Evolutionary conservation across 352 stramenopile species (phyloP).

Genomic region (Pythium aphanidermatum): DNA sequence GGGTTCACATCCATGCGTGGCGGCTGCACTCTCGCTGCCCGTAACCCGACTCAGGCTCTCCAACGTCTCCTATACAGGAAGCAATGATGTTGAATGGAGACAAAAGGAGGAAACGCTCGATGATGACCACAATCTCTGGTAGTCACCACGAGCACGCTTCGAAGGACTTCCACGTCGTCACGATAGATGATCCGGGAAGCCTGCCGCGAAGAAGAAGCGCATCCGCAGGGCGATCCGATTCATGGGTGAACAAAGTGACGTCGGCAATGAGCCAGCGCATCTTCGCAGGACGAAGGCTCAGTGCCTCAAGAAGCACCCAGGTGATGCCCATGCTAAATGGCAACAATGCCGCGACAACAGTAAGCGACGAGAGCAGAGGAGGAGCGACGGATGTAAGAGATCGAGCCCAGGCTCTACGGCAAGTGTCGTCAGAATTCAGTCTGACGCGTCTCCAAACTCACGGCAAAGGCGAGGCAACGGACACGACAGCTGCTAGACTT

Average conservation of each 20-base stretch:
- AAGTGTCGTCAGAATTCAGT: constrained; percentile 26
- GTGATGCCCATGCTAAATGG: constrained; percentile 36
- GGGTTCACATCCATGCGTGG: too few relatives aligned
- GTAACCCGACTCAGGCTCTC: background rate
- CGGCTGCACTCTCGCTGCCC: background rate
- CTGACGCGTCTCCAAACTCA: constrained; percentile 1
- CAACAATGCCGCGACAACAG: background rate
- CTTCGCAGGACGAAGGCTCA: constrained; percentile 46
- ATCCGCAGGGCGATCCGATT: constrained; percentile 27
- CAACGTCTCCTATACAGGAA: background rate
- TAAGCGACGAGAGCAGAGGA: background rate
- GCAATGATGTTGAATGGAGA: constrained; percentile 26
- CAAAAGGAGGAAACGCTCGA: constrained; percentile 31
- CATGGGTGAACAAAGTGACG: constrained; percentile 67
- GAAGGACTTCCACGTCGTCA: constrained; percentile 35
- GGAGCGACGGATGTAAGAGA: background rate
- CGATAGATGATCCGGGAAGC: constrained; percentile 9
- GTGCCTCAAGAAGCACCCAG: constrained; percentile 48
- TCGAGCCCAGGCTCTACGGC: constrained; percentile 13
- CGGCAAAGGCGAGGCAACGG: background rate
- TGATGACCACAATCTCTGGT: constrained; percentile 5
- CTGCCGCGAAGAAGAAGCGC: constrained; percentile 22
- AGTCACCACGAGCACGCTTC: constrained; percentile 22
- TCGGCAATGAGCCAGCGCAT: constrained; percentile 55
- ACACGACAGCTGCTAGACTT: too few relatives aligned